These are phyloP conservation scores for Penicillium sp. DNA, from an alignment of 2,329 filamentous ascomycete species.

Conservation along the genomic window DNA sequence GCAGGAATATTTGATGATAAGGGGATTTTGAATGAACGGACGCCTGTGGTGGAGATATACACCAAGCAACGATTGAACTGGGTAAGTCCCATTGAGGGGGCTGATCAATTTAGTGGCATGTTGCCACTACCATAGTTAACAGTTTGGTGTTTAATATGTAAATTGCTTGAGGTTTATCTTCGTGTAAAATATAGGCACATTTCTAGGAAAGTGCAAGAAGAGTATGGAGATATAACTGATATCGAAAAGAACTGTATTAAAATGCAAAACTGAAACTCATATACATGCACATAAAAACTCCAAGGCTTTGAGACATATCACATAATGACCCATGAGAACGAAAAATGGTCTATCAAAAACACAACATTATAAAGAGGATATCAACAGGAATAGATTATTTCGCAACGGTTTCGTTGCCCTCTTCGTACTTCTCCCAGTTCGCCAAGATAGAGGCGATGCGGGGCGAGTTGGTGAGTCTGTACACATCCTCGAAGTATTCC, in stretches of 20 bases:
- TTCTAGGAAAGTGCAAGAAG: not conserved
- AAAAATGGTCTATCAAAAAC: conserved; percentile 22
- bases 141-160: not conserved
- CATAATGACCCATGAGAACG: conserved; percentile 21
- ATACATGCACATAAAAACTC: conserved; percentile 25
- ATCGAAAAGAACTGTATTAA: conserved; percentile 5
- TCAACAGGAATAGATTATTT: conserved; percentile 18
- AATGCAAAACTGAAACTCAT: conserved; percentile 17
- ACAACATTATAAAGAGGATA: conserved; percentile 21
- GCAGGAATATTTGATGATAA: conserved; percentile 40
- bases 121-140: not conserved
- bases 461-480: conserved; percentile 80
- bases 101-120: conserved; percentile 30
- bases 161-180: not conserved
- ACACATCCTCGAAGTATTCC: conserved; percentile 99
- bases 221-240: not conserved
- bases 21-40: conserved; percentile 27
- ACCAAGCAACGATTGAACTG: conserved; percentile 26
- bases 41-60: conserved; percentile 36
- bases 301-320: conserved; percentile 26
- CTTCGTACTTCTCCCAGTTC: conserved; percentile 76
- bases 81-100: conserved; percentile 27
- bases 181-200: not conserved
- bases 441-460: conserved; percentile 61
- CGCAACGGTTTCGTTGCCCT: conserved; percentile 31